phyloP scores from a whole-genome alignment of 2,329 filamentous ascomycete species.

The Stemphylium lycopersici region DNA sequence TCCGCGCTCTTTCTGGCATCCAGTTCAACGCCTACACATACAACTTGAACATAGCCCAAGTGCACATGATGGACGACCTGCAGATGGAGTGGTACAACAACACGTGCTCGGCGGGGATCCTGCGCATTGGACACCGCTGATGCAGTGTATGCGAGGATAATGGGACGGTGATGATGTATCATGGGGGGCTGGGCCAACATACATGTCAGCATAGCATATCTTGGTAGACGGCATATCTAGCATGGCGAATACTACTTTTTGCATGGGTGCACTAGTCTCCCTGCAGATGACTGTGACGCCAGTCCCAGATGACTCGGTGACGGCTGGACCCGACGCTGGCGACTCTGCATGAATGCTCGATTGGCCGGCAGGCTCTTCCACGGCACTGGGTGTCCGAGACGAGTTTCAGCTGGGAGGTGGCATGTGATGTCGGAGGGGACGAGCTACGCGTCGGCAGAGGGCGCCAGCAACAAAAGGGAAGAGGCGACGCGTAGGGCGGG shows the following conservation, averaged over 20 bases:
- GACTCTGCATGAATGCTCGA: constrained; percentile 7
- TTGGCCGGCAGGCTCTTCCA: constrained; percentile 9
- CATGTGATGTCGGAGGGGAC: constrained; percentile 13
- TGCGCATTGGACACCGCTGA: constrained; percentile 42
- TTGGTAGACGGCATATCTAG: constrained; percentile 8
- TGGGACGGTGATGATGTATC: not conserved
- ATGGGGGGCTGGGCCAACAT: not conserved
- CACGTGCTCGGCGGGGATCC: constrained; percentile 54
- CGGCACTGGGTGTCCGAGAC: constrained; percentile 4
- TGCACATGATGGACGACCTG: constrained; percentile 58
- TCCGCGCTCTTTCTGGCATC: constrained; percentile 53
- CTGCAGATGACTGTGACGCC: constrained; percentile 22
- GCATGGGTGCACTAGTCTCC: not conserved
- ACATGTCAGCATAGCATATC: constrained; percentile 12
- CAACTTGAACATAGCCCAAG: constrained; percentile 46
- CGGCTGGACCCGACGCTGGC: constrained; percentile 1
- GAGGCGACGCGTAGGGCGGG: constrained; percentile 15
- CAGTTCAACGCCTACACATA: constrained; percentile 56
- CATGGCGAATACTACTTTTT: not conserved
- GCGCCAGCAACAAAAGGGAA: not conserved
- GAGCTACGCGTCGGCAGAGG: constrained; percentile 6
- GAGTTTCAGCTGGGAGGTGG: constrained; percentile 10
- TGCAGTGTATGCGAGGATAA: too few relatives aligned
- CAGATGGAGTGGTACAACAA: constrained; percentile 58
- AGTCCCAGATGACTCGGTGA: constrained; percentile 20